A percentile compares a stretch with the other conserved stretches of the same genome.
These are phyloP conservation scores for Penicillium robsamsonii DNA, from an alignment of 495 filamentous ascomycete genomes.

Conservation along the genomic window DNA sequence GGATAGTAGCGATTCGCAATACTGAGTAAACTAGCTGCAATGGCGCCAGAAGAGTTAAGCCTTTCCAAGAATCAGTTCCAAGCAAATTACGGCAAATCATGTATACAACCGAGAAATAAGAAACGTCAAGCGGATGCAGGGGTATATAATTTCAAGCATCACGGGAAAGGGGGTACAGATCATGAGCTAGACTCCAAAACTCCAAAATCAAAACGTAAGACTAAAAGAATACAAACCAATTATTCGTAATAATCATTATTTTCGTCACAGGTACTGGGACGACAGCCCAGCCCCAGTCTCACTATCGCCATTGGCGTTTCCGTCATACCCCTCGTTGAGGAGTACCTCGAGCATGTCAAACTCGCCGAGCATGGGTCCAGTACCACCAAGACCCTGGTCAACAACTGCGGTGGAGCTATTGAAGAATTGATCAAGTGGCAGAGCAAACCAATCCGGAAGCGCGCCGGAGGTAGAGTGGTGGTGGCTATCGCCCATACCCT, in stretches of 20 bases:
- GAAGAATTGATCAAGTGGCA: constrained; percentile 52
- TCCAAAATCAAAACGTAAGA: not conserved
- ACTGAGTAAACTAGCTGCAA: not conserved
- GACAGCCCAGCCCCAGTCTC: constrained; percentile 21
- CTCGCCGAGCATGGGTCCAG: constrained; percentile 48
- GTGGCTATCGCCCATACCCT: constrained; percentile 31
- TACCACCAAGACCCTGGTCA: constrained; percentile 49
- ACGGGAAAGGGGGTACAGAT: not conserved
- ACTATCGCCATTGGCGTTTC: constrained; percentile 28
- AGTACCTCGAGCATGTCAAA: constrained; percentile 51
- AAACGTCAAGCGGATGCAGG: constrained; percentile 20
- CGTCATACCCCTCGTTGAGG: constrained; percentile 47
- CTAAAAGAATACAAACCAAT: not conserved
- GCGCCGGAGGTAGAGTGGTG: constrained; percentile 30
- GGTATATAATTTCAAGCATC: constrained; percentile 25
- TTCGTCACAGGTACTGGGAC: constrained; percentile 22
- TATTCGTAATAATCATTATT: constrained; percentile 3
- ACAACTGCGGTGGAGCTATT: constrained; percentile 49
- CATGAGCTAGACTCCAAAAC: constrained; percentile 1
- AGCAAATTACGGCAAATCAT: constrained; percentile 12
- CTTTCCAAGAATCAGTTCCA: constrained; percentile 13
- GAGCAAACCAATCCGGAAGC: constrained; percentile 47
- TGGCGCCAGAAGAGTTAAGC: not conserved
- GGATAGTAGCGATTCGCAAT: not conserved
- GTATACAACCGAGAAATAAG: constrained; percentile 4